Percentiles rank a stretch among this genome's conserved stretches.
Evolutionary conservation across 2,329 filamentous ascomycete species (phyloP).

Genomic region (Phaeosphaeriaceae sp.): DNA sequence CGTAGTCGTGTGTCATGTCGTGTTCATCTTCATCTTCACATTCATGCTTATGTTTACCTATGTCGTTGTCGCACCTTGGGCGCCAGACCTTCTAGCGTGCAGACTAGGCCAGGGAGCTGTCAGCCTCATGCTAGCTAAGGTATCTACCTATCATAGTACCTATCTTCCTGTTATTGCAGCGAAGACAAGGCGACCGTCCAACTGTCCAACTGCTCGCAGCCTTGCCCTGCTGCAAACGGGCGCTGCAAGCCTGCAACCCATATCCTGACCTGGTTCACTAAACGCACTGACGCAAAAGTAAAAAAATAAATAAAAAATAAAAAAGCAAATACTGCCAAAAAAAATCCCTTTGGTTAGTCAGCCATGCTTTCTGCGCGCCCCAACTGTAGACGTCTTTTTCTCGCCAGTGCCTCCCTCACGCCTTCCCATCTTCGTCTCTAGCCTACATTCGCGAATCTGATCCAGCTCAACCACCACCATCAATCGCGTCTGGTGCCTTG

Average conservation of each 20-base stretch:
- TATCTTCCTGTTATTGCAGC: background rate
- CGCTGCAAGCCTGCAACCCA: no score
- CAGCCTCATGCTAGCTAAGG: no score
- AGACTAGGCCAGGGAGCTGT: background rate
- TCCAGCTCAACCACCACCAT: conserved; percentile 22
- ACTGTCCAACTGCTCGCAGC: background rate
- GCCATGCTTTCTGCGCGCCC: background rate
- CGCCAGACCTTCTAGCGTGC: background rate
- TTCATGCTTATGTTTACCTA: no score
- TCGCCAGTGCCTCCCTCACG: conserved; percentile 24
- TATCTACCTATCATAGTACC: no score
- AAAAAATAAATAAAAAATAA: no score
- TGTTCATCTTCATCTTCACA: no score
- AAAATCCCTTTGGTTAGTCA: background rate
- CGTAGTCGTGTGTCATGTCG: background rate
- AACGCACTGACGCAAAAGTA: no score
- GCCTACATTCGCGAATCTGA: conserved; percentile 48
- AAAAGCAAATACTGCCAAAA: no score
- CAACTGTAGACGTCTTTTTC: conserved; percentile 16
- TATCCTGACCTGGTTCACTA: no score
- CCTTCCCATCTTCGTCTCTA: conserved; percentile 48
- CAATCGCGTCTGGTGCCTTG: conserved; percentile 30
- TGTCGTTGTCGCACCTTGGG: background rate
- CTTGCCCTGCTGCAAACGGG: background rate
- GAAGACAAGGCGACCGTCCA: background rate